Evolutionary conservation across 1,284 basidiomycete species (phyloP).

Genomic region (Ceraceosorus guamensis): DNA sequence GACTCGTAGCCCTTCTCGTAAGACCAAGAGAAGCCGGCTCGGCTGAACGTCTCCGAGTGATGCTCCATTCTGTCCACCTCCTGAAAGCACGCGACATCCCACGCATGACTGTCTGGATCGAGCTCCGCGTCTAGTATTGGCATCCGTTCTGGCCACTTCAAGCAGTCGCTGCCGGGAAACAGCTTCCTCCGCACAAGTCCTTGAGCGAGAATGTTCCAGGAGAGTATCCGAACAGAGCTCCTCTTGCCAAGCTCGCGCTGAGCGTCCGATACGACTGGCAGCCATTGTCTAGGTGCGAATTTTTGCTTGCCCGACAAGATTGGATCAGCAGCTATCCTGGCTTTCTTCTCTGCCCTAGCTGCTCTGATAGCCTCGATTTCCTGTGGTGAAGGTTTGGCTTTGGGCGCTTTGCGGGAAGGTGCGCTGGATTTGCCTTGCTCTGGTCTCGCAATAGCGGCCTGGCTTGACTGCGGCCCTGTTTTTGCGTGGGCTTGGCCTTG

Average conservation of each 20-base stretch:
- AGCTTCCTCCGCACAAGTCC: conserved; percentile 49
- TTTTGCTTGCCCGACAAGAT: background rate
- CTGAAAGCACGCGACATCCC: conserved; percentile 50
- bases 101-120: conserved; percentile 42
- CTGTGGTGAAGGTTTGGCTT: background rate
- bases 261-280: background rate
- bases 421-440: no score
- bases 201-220: conserved; percentile 49
- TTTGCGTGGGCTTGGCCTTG: no score
- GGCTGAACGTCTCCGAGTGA: conserved; percentile 27
- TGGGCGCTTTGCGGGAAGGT: no score
- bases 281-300: conserved; percentile 7
- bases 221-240: background rate
- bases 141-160: conserved; percentile 47
- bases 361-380: conserved; percentile 10
- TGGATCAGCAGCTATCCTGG: conserved; percentile 2
- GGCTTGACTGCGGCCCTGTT: no score
- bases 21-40: conserved; percentile 31
- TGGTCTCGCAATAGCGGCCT: no score
- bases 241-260: background rate
- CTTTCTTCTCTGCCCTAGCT: conserved; percentile 12
- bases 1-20: conserved; percentile 42
- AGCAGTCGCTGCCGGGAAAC: conserved; percentile 50
- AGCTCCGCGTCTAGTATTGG: conserved; percentile 30
- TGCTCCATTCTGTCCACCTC: conserved; percentile 49